Base-by-base conservation (phyloP, 345 rosid species). In the Salix caprea region DNA sequence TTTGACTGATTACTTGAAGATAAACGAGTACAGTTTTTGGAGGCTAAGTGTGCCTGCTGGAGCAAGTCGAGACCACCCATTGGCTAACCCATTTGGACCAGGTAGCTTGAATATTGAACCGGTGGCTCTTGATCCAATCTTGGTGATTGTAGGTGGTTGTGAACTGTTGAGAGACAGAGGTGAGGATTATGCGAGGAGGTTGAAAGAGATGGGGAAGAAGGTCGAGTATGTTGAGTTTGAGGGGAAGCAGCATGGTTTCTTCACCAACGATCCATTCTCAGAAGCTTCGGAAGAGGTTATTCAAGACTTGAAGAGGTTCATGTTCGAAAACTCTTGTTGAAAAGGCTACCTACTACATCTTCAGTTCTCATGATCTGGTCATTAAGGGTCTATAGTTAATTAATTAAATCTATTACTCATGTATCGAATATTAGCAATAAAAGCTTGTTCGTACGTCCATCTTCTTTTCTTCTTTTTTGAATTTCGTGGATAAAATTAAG, bases 1-100 rank as follows among this genome's bases (percentile, higher is more conserved):
- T 32, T 62, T 18, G 11, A 5, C 15, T 28, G n/a, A 37, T n/a
- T 8, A 42, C 48, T 16, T 37, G 18, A 9, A 61, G 16, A 11
- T 58, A 37, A 34, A 19, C 23, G 46, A 42, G 46, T 69, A 46
- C 77, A 94, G 98, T 73, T 92, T 94, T 82, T 94, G 98, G 98
- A 92, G 96, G 86, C 78, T 94, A 30, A 86, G 94, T 19, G 46
- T 94, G 76, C 97, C 98, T 2, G 24, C 39, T 32, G 94, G 90
- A 66, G 94, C 84, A 83, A 82, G 75, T 50, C 88, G 96, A 72
- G 98, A 92, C 83, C 93, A 91, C 77, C 92, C 87, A 44, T 78
- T 86, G 67, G 93, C 89, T 21, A 94, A 94, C 80, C 98, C 98
- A 32, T 91, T 92, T 61, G 98, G 96, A 73, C 90, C 92, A 1